Conservation (phyloP, 2,329 filamentous ascomycete genomes). For the Neospermospora avenae region DNA sequence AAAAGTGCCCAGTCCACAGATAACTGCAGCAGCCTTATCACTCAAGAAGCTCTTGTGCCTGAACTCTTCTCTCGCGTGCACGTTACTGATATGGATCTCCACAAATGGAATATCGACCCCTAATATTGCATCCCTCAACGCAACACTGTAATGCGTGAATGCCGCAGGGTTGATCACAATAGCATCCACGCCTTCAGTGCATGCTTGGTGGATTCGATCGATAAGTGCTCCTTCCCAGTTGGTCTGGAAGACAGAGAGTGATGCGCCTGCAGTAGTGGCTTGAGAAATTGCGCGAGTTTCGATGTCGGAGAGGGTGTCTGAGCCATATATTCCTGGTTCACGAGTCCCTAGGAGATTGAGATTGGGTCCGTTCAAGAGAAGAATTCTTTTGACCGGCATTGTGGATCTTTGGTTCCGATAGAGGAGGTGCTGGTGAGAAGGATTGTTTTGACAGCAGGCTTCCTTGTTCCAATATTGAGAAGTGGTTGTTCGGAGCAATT, state of each 20-base stretch:
- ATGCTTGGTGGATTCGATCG: conserved; percentile 56
- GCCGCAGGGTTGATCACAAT: conserved; percentile 75
- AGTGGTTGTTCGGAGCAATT: too few relatives aligned
- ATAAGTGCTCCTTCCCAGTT: conserved; percentile 64
- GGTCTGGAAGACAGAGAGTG: conserved; percentile 63
- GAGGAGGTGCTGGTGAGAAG: conserved; percentile 53
- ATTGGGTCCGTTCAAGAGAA: conserved; percentile 79
- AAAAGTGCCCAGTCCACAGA: conserved; percentile 64
- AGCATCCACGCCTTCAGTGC: conserved; percentile 53
- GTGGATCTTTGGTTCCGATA: neutral
- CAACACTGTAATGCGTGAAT: conserved; percentile 73
- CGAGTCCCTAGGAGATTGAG: conserved; percentile 75
- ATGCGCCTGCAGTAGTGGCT: conserved; percentile 32
- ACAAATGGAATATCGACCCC: conserved; percentile 70
- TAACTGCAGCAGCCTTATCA: conserved; percentile 72
- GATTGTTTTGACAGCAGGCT: conserved; percentile 42
- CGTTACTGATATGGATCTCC: conserved; percentile 74
- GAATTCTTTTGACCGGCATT: conserved; percentile 48
- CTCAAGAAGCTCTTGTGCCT: conserved; percentile 68
- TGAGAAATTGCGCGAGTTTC: conserved; percentile 30
- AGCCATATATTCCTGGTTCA: conserved; percentile 71
- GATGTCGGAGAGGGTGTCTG: conserved; percentile 63
- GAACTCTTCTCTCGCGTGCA: conserved; percentile 68
- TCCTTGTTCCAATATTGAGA: too few relatives aligned
- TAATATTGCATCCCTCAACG: conserved; percentile 68